A percentile compares a stretch with the other conserved stretches of the same genome.
phyloP scores from a whole-genome alignment of 73 alveolate genomes.

The Halteria grandinella region DNA sequence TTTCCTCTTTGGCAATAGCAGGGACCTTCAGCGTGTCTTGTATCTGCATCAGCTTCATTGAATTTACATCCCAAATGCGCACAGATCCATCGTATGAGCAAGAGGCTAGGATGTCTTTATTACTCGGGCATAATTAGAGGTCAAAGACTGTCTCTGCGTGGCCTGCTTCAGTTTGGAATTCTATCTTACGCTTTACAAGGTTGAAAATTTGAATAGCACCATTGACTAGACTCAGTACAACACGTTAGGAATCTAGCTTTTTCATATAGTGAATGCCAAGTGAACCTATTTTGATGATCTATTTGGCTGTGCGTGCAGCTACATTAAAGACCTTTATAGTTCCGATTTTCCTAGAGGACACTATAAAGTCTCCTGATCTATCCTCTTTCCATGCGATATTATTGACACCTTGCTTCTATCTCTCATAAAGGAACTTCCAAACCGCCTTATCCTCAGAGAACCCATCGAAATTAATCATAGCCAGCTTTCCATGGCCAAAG shows the following conservation, averaged over 20 bases:
- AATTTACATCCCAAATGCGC: slow-evolving; percentile 81
- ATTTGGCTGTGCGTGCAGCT: slow-evolving; percentile 71
- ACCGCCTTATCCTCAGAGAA: background rate
- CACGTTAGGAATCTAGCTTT: background rate
- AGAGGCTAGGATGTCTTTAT: slow-evolving; percentile 82
- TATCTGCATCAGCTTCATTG: slow-evolving; percentile 62
- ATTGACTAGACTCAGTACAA: slow-evolving; percentile 66
- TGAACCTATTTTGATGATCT: slow-evolving; percentile 71
- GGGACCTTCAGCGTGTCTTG: slow-evolving; percentile 59
- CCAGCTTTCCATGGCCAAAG: slow-evolving; percentile 56
- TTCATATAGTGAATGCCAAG: slow-evolving; percentile 69
- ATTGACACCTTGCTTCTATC: slow-evolving; percentile 74
- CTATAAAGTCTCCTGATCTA: slow-evolving; percentile 87
- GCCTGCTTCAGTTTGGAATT: slow-evolving; percentile 75
- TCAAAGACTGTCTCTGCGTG: slow-evolving; percentile 92
- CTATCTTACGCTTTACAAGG: slow-evolving; percentile 70
- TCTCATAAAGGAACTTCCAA: slow-evolving; percentile 66
- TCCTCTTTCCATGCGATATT: slow-evolving; percentile 79
- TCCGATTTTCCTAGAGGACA: slow-evolving; percentile 75
- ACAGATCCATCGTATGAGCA: slow-evolving; percentile 87
- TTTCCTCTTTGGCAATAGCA: slow-evolving; percentile 16
- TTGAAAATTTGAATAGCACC: slow-evolving; percentile 79
- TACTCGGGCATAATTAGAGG: slow-evolving; percentile 79
- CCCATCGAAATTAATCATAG: slow-evolving; percentile 54
- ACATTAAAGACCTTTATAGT: slow-evolving; percentile 84